phyloP scores from a whole-genome alignment of 345 rosid species.

The Cardamine resedifolia region DNA sequence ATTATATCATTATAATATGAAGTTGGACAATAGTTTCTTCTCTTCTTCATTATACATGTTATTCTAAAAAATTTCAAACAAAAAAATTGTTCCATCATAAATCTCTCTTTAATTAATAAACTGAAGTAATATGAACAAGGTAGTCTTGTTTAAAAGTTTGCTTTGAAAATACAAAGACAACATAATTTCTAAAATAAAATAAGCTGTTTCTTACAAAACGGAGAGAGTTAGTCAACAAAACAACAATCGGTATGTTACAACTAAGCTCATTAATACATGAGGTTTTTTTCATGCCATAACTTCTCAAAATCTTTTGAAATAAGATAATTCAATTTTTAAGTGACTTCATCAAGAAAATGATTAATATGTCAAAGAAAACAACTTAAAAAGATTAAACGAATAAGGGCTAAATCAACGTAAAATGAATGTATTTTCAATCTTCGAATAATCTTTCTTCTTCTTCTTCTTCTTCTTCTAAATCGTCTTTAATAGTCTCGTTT shows the following conservation, averaged over 20 bases:
- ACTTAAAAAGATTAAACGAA: slow-evolving; percentile 12
- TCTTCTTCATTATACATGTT: not conserved
- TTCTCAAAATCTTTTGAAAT: not conserved
- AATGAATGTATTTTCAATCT: not conserved
- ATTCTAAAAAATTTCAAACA: no score
- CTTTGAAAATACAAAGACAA: not conserved
- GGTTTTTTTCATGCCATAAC: no score
- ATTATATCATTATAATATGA: no score
- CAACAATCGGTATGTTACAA: not conserved
- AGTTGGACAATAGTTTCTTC: not conserved
- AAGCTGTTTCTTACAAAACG: no score
- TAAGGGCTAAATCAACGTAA: not conserved
- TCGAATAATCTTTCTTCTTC: slow-evolving; percentile 7
- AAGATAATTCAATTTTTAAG: not conserved
- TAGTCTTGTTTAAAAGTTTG: not conserved
- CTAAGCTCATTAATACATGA: no score
- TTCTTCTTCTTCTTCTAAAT: slow-evolving; percentile 22
- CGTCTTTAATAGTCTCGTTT: slow-evolving; percentile 24
- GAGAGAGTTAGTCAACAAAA: no score
- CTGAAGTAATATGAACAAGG: not conserved
- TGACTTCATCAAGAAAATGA: slow-evolving; percentile 22
- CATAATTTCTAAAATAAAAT: not conserved
- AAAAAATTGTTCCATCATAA: not conserved
- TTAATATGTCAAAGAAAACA: not conserved
- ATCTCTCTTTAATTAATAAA: not conserved